phyloP scores from a whole-genome alignment of 1,139 yeast genomes.

The Arxiozyma heterogenica region DNA sequence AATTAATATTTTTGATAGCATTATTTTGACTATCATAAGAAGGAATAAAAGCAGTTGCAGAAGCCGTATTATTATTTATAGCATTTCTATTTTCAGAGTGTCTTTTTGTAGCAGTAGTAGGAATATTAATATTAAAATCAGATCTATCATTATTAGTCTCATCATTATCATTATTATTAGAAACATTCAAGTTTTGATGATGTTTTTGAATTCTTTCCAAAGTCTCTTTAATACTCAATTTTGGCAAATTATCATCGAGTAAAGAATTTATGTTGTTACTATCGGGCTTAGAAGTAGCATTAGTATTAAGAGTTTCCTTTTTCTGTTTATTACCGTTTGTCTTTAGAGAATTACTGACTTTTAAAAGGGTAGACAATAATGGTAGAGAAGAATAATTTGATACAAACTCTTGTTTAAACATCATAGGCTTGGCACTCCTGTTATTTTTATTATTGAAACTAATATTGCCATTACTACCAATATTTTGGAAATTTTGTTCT shows the following conservation, averaged over 20 bases:
- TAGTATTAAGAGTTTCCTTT: background rate
- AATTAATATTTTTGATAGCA: background rate
- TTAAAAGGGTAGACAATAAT: constrained; percentile 16
- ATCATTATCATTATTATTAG: background rate
- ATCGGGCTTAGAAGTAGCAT: background rate
- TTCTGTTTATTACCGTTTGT: background rate
- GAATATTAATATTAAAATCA: background rate
- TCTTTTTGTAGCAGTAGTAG: background rate
- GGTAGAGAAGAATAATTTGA: constrained; percentile 14
- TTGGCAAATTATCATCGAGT: constrained; percentile 4
- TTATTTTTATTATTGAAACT: constrained; percentile 10
- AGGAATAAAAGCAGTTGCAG: background rate
- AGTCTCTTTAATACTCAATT: constrained; percentile 16
- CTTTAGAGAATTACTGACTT: background rate
- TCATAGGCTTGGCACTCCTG: constrained; percentile 19
- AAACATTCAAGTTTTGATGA: background rate
- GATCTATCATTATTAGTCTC: no score
- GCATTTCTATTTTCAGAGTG: background rate
- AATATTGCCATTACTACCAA: constrained; percentile 11
- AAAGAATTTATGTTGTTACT: background rate
- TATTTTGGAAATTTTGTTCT: background rate
- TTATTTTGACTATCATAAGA: background rate
- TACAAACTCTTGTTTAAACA: constrained; percentile 26
- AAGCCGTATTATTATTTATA: background rate
- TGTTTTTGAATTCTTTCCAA: constrained; percentile 17